Evolutionary conservation across 306 rosid genomes (phyloP), one percentile per base, ranked within the genome.

Genomic region (Gynostemma pentaphyllum): DNA sequence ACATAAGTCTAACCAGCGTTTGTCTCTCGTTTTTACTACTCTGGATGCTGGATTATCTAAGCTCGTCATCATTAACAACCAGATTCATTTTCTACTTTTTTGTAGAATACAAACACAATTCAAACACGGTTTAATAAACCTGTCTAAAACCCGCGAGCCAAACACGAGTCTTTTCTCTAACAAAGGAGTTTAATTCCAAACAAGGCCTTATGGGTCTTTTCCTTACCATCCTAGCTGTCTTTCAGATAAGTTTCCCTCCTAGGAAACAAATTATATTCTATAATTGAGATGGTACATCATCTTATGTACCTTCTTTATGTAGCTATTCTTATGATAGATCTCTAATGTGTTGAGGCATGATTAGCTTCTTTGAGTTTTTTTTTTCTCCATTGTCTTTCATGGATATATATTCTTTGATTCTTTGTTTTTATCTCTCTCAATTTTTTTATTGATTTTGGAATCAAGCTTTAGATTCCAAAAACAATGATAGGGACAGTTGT

Each of bases 211-310:
- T 79, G 85, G 82, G 76, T 61, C 60, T 21, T 66, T 73, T 71
- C 76, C 79, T 79, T 67, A 78, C 82, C 73, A 45, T 24, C 73
- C 75, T 32, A 74, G 85, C 82, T 86, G 87, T 82, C 61, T 80
- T 73, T 72, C 45, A 79, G 78, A 73, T 77, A 74, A 82, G 78
- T 75, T 71, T 29, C 67, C 83, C 69, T 89, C 90, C 85, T 68
- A 72, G 90, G 94, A 81, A 87, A 84, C 95, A 83, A 70, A 72
- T 68, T 14, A 32, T 27, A n/a, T 29, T 29, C 57, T 21, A 32
- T 34, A 45, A 19, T 66, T 59, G 13, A 63, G 44, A 45, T 50
- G 14, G n/a, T 51, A 40, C 46, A 62, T 42, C 57, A 5, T 30
- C 41, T 24, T 13, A n/a, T 15, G 6, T 14, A 19, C 21, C 28